These are phyloP conservation scores for Alternaria triticimaculans DNA, from an alignment of 2,329 filamentous ascomycete genomes.

Conservation along the genomic window DNA sequence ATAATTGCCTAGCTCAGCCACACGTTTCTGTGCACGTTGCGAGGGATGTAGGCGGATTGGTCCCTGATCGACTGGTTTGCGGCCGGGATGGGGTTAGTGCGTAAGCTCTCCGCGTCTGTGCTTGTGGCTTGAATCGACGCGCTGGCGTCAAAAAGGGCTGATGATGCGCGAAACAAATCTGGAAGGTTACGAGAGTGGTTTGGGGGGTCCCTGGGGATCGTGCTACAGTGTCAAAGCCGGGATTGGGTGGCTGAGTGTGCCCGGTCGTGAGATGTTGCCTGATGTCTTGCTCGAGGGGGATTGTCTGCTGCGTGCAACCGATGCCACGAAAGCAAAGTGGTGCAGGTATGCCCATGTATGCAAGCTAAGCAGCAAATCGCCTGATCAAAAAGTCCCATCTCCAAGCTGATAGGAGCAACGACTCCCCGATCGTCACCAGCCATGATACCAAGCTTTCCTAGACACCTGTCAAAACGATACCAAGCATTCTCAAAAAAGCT, in stretches of 20 bases:
- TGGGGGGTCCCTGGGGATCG: neutral
- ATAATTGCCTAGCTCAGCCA: neutral
- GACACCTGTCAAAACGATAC: neutral
- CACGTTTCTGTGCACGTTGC: neutral
- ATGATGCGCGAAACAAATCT: neutral
- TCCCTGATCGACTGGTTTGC: neutral
- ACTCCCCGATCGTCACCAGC: neutral
- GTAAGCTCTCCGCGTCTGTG: neutral
- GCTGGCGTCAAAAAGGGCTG: neutral
- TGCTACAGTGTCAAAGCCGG: neutral
- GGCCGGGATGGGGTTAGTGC: neutral
- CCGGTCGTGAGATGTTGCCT: neutral
- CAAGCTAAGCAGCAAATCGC: neutral
- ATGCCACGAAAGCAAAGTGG: neutral
- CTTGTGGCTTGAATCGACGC: neutral
- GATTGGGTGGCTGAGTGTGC: neutral
- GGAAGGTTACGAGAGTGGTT: neutral
- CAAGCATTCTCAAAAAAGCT: neutral
- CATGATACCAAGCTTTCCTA: conserved; percentile 5
- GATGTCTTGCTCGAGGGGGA: neutral
- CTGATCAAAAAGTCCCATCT: neutral
- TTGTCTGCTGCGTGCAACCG: neutral
- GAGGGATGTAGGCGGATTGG: neutral
- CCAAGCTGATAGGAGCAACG: neutral
- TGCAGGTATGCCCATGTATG: neutral